Percentiles rank a stretch among this genome's conserved stretches.
phyloP scores from a whole-genome alignment of 106 monocot species.

The Ottelia alismoides region DNA sequence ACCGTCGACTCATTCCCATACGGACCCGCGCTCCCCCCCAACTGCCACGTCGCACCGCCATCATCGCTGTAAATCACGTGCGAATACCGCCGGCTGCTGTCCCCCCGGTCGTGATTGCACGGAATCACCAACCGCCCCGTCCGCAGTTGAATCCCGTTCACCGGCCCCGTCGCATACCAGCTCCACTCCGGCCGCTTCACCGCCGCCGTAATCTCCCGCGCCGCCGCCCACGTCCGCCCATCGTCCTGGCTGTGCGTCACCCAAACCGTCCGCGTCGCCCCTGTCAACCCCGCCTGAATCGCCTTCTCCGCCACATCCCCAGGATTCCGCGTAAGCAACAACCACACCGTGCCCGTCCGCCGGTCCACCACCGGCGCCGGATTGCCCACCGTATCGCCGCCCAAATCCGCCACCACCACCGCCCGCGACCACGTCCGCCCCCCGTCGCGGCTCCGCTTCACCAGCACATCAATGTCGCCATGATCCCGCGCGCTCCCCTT shows the following conservation, averaged over 20 bases:
- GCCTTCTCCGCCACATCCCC: too few relatives aligned
- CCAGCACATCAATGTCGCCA: neutral
- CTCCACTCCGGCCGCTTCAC: neutral
- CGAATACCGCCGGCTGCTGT: neutral
- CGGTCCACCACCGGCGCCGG: neutral
- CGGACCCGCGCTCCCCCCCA: neutral
- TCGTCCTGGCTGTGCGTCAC: neutral
- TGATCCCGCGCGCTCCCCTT: neutral
- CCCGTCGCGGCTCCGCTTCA: neutral
- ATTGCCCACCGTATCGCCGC: neutral
- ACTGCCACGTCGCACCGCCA: neutral
- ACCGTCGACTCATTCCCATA: neutral
- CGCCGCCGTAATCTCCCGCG: neutral
- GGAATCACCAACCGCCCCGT: neutral
- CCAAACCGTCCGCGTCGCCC: neutral
- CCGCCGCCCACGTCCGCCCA: neutral
- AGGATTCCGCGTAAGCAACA: neutral
- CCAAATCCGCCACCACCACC: neutral
- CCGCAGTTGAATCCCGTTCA: neutral
- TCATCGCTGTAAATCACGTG: neutral
- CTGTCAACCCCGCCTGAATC: neutral
- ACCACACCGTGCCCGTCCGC: neutral
- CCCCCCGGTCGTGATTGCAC: neutral
- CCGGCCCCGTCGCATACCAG: neutral
- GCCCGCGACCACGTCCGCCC: neutral